These are phyloP conservation scores for Haplosporangium sp. DNA, from an alignment of 371 early-diverging fungal species.

Conservation along the genomic window DNA sequence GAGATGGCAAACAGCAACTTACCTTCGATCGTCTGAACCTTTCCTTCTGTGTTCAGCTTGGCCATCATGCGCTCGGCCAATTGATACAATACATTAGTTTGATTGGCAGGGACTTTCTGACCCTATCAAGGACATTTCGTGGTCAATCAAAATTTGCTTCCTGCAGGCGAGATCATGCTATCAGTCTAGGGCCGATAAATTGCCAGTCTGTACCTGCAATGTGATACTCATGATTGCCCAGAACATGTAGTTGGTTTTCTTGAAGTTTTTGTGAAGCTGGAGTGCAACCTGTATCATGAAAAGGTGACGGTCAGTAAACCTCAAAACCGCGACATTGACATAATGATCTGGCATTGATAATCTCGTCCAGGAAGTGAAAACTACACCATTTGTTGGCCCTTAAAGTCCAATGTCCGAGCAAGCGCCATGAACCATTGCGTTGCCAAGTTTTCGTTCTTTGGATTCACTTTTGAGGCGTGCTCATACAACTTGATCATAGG, in stretches of 20 bases:
- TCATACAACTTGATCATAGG: constrained; percentile 82
- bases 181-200: too few species aligned
- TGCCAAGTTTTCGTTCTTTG: constrained; percentile 80
- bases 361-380: not conserved
- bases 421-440: constrained; percentile 89
- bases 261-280: constrained; percentile 84
- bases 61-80: constrained; percentile 90
- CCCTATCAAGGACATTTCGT: constrained; percentile 18
- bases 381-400: constrained; percentile 78
- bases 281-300: constrained; percentile 70
- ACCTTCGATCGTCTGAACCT: constrained; percentile 69
- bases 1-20: constrained; percentile 3
- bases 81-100: constrained; percentile 66
- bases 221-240: constrained; percentile 88
- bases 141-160: not conserved
- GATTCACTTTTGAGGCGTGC: constrained; percentile 69
- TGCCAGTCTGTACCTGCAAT: constrained; percentile 63
- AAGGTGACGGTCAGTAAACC: not conserved
- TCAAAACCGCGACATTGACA: not conserved
- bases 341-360: not conserved
- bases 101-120: constrained; percentile 41
- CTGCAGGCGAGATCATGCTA: too few species aligned
- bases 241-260: constrained; percentile 82
- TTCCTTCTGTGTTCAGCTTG: constrained; percentile 80
- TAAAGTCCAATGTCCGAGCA: constrained; percentile 76